A percentile compares a stretch with the other conserved stretches of the same genome.
Conservation (phyloP, 2,329 filamentous ascomycete species). For the Trichoderma afroharzianum region DNA sequence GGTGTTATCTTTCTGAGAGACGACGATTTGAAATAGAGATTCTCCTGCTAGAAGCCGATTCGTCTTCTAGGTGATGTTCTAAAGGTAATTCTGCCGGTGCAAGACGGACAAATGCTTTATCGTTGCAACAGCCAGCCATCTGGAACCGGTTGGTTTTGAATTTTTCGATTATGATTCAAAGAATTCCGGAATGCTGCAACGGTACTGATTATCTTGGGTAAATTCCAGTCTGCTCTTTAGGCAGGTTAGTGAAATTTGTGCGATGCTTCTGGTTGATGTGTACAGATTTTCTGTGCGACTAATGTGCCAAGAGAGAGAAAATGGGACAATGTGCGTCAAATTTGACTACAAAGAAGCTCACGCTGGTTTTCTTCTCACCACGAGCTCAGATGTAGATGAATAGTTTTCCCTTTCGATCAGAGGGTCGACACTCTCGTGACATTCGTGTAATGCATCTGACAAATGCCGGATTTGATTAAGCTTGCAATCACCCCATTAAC, state of each 20-base stretch:
- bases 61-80: neutral
- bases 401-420: neutral
- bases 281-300: neutral
- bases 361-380: neutral
- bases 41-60: neutral
- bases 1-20: neutral
- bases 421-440: neutral
- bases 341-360: neutral
- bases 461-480: neutral
- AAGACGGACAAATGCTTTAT: neutral
- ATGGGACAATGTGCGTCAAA: neutral
- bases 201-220: neutral
- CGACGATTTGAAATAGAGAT: fast-evolving
- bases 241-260: neutral
- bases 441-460: neutral
- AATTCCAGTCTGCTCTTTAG: neutral
- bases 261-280: neutral
- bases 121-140: neutral
- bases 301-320: neutral
- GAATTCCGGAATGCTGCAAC: neutral
- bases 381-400: no score
- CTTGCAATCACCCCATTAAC: neutral
- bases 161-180: neutral
- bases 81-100: neutral
- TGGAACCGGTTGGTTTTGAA: neutral